Evolutionary conservation across 2,329 filamentous ascomycete species (phyloP).

Genomic region (Pseudocercospora cruenta): DNA sequence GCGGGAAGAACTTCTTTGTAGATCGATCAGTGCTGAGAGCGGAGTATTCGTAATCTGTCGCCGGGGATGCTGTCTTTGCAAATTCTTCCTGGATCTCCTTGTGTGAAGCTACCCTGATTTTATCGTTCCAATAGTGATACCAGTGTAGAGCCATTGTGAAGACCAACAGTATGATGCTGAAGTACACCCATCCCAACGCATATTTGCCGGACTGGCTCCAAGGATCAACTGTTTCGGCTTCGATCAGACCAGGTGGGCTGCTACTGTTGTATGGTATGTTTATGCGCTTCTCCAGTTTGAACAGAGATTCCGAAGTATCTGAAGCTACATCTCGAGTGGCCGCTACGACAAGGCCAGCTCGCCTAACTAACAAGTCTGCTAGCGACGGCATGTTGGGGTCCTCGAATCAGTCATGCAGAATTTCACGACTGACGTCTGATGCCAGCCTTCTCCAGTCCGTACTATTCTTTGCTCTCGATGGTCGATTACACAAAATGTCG

Average conservation of each 20-base stretch:
- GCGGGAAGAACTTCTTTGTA: conserved; percentile 75
- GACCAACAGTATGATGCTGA: conserved; percentile 72
- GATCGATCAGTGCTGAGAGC: conserved; percentile 64
- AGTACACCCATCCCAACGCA: conserved; percentile 84
- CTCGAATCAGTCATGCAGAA: neutral
- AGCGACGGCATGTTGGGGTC: conserved; percentile 34
- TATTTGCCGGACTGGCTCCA: conserved; percentile 85
- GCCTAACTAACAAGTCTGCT: conserved; percentile 33
- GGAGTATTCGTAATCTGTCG: conserved; percentile 64
- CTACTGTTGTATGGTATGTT: conserved; percentile 60
- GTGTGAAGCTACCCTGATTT: conserved; percentile 85
- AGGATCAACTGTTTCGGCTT: conserved; percentile 68
- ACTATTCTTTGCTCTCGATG: neutral
- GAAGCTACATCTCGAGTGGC: neutral
- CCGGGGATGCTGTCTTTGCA: conserved; percentile 59
- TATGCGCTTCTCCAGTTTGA: conserved; percentile 48
- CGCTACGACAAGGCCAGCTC: conserved; percentile 29
- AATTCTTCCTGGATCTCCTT: conserved; percentile 77
- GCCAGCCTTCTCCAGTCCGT: neutral
- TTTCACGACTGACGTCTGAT: neutral
- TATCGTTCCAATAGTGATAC: conserved; percentile 92
- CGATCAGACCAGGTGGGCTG: conserved; percentile 58
- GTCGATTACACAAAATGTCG: neutral
- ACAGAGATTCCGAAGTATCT: conserved; percentile 10
- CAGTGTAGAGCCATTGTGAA: conserved; percentile 70